Base-by-base conservation (phyloP, 306 rosid species). In the Elaeagnus macrophylla region DNA sequence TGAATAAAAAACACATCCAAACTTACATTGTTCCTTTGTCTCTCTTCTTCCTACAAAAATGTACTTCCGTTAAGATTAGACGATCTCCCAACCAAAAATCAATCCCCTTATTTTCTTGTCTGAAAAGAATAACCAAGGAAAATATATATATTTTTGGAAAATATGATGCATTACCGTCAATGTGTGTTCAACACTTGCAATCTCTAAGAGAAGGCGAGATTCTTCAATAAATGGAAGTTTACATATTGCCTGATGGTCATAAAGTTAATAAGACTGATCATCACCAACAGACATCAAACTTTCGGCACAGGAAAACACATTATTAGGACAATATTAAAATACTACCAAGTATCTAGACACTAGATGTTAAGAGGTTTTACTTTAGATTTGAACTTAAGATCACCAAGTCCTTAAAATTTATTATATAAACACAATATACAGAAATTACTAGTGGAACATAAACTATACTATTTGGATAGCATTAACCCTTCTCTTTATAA, bases 191-290 rank as follows among this genome's bases (percentile, higher is more conserved):
- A 67, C 59, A 42, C 38, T 67, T 59, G 72, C 60, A 14, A 67
- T 50, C 60, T 67, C 72, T 6, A 60, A 52, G 13, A 67, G 72
- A 37, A 67, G 72, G 59, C 51, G 58, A 14, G 66, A 43, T 44
- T 67, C 72, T 0, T 67, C 72, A 19, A 67, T 67, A 51, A 67
- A 67, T 17, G 72, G 72, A 44, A 67, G 64, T 48, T 67, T 67
- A 53, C 66, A 67, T 7, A 59, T 52, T 9, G 66, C 72, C 72
- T 67, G 66, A 54, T 37, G 37, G 37, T n/a, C 42, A 9, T 14
- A 44, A 44, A 44, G 12, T 7, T 13, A 6, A 6, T 7, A 44
- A 44, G 7, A 3, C 11, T 12, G 14, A 44, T 13, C 48, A 37
- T 49, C 35, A 5, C 53, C 12, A 48, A 61, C 6, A 61, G 57